These are phyloP conservation scores for Oemleria cerasiformis DNA, from an alignment of 306 rosid genomes.

Conservation along the genomic window DNA sequence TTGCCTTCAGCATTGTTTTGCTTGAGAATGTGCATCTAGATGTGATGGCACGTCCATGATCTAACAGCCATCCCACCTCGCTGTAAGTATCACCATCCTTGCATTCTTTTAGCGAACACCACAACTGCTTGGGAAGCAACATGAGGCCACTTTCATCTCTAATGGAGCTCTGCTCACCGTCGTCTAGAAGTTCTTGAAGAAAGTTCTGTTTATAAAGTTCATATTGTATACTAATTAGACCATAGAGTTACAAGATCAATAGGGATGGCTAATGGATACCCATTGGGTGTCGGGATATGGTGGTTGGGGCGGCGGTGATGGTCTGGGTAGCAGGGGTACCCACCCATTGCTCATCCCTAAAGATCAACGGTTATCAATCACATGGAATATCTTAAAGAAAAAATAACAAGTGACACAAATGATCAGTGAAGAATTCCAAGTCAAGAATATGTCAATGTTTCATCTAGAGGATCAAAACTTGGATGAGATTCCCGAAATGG, in stretches of 20 bases:
- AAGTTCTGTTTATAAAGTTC: constrained; percentile 39
- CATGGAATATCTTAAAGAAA: not conserved
- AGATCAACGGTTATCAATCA: not conserved
- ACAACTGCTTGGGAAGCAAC: constrained; percentile 85
- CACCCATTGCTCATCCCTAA: too few relatives aligned
- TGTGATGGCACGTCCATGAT: constrained; percentile 62
- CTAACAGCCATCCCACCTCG: constrained; percentile 93
- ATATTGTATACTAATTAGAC: not conserved
- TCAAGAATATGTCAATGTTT: not conserved
- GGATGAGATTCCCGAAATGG: not conserved
- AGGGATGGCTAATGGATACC: too few relatives aligned
- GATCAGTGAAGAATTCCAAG: not conserved
- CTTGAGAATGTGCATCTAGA: constrained; percentile 73
- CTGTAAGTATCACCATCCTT: constrained; percentile 52
- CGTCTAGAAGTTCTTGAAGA: constrained; percentile 46
- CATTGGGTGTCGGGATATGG: too few relatives aligned
- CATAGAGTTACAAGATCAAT: constrained; percentile 1
- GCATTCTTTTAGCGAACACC: constrained; percentile 69
- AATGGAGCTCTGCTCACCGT: constrained; percentile 29
- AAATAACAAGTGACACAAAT: not conserved
- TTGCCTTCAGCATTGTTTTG: constrained; percentile 62
- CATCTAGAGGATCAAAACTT: not conserved
- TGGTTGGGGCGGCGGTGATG: too few relatives aligned
- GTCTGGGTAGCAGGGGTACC: too few relatives aligned
- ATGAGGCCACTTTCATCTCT: constrained; percentile 54